Evolutionary conservation across 225 moss, liverwort and hornwort species (phyloP).

Genomic region (Polytrichum formosum): DNA sequence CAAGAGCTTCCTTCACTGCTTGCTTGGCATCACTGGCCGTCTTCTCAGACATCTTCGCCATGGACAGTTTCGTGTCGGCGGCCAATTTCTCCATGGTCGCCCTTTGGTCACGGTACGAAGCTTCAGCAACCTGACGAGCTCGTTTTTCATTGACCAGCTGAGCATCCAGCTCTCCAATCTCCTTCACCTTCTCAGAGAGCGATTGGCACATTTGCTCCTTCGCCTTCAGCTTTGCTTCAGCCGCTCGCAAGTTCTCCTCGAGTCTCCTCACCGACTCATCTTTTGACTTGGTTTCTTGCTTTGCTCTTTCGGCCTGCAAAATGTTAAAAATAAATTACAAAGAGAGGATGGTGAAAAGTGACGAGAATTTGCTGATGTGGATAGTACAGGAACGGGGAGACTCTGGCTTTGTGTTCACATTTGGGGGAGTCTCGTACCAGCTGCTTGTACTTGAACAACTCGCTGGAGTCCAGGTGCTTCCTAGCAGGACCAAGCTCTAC

Average conservation of each 20-base stretch:
- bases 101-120: slow-evolving; percentile 50
- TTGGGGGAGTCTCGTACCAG: slow-evolving; percentile 37
- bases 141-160: slow-evolving; percentile 78
- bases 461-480: slow-evolving; percentile 85
- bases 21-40: slow-evolving; percentile 29
- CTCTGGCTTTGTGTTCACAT: neutral
- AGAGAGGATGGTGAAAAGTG: too few species aligned
- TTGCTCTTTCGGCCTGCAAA: slow-evolving; percentile 75
- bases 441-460: slow-evolving; percentile 96
- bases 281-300: slow-evolving; percentile 72
- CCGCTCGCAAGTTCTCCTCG: slow-evolving; percentile 68
- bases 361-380: too few species aligned
- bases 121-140: slow-evolving; percentile 68
- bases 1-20: slow-evolving; percentile 33
- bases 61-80: slow-evolving; percentile 25
- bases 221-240: slow-evolving; percentile 71
- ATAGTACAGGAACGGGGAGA: neutral
- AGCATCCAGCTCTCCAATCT: slow-evolving; percentile 65
- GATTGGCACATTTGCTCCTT: slow-evolving; percentile 78
- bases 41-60: slow-evolving; percentile 30
- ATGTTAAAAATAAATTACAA: neutral
- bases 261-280: slow-evolving; percentile 72
- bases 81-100: slow-evolving; percentile 33
- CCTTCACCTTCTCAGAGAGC: slow-evolving; percentile 81
- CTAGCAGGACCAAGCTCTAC: slow-evolving; percentile 92